A percentile compares a stretch with the other conserved stretches of the same genome.
phyloP scores from a whole-genome alignment of 208 protist species.

The Acanthamoeba sp. region DNA sequence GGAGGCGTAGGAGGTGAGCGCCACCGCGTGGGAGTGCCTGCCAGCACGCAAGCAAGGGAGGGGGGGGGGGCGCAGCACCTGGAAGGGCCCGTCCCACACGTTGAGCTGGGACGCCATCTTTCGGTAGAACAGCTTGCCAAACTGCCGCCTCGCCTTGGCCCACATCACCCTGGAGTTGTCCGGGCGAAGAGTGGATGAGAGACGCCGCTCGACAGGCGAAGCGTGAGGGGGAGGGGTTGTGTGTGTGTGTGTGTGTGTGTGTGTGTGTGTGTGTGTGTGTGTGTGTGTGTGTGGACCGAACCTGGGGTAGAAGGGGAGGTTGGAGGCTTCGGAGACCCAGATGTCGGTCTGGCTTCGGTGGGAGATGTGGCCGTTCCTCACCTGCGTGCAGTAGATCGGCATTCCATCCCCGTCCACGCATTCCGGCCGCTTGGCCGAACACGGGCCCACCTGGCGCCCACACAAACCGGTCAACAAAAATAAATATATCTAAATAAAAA shows the following conservation, averaged over 20 bases:
- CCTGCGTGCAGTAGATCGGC: conserved; percentile 27
- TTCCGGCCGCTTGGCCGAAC: conserved; percentile 21
- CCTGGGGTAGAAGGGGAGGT: conserved; percentile 20
- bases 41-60: neutral
- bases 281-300: neutral
- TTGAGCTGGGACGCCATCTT: conserved; percentile 41
- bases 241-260: no score
- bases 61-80: neutral
- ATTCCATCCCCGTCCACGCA: conserved; percentile 12
- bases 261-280: no score
- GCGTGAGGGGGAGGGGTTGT: no score
- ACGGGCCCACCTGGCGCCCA: neutral
- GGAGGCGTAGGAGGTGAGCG: no score
- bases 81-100: conserved; percentile 1
- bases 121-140: conserved; percentile 12
- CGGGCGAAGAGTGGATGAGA: no score
- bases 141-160: conserved; percentile 3
- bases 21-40: no score
- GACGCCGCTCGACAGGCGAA: no score
- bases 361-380: neutral
- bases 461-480: neutral
- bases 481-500: neutral
- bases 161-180: conserved; percentile 19
- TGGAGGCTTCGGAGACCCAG: conserved; percentile 33
- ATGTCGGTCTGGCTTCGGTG: conserved; percentile 44